These are phyloP conservation scores for Sarocladiaceae sp. DNA, from an alignment of 2,329 filamentous ascomycete genomes.

Conservation along the genomic window DNA sequence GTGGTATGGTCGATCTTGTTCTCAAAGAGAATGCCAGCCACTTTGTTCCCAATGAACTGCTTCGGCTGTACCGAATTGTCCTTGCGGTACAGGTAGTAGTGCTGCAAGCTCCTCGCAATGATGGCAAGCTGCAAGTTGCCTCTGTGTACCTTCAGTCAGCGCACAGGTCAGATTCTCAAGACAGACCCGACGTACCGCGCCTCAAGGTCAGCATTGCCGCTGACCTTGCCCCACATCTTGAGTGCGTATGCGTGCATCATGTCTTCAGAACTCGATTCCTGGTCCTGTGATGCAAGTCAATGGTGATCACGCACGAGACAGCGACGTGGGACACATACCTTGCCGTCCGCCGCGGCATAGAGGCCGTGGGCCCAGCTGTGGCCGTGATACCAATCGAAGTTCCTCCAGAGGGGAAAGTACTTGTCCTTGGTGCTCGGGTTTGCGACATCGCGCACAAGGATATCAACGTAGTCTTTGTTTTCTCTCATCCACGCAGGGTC, in stretches of 20 bases:
- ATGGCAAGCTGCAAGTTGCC: conserved; percentile 81
- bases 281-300: conserved; percentile 35
- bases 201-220: conserved; percentile 72
- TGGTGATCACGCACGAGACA: background rate
- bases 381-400: conserved; percentile 91
- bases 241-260: conserved; percentile 79
- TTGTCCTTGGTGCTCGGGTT: conserved; percentile 67
- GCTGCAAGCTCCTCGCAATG: conserved; percentile 63
- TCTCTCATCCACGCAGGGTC: conserved; percentile 66
- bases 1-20: conserved; percentile 94
- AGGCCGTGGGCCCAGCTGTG: conserved; percentile 89
- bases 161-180: too few species aligned
- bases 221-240: conserved; percentile 87
- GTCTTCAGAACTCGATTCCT: conserved; percentile 89
- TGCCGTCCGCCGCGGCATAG: conserved; percentile 64
- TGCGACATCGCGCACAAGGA: conserved; percentile 73
- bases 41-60: conserved; percentile 76
- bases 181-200: conserved; percentile 53
- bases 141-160: conserved; percentile 22
- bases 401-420: conserved; percentile 74
- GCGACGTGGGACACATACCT: conserved; percentile 34
- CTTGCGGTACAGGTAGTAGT: conserved; percentile 75
- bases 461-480: conserved; percentile 77
- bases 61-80: conserved; percentile 65
- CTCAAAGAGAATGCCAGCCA: conserved; percentile 70